Base-by-base conservation (phyloP, 129 eudicot genomes). In the Heracleum sosnowskyi region DNA sequence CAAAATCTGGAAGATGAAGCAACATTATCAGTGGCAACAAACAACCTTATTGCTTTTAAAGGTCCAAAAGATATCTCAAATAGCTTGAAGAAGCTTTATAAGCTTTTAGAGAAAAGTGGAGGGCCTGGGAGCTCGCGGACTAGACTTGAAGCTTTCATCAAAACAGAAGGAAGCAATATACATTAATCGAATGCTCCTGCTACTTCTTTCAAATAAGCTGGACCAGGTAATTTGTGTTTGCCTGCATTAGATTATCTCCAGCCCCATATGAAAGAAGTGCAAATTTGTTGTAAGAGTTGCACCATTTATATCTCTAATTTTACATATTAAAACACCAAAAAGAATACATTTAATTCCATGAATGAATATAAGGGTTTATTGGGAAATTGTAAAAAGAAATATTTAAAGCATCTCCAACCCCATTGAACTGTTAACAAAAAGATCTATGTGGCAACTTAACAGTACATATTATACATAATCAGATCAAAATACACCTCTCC, bases 131-230 rank as follows among this genome's bases (percentile, higher is more conserved):
- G 74, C 45, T 76, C 87, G 80, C 80, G 91, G 85, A 55, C 84
- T 95, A 79, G 97, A 95, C 78, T 75, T 83, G 76, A 95, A 90
- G 88, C 97, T 95, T 81, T 90, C 91, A 42, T 76, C 85, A 74
- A 91, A 91, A 85, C 97, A 91, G 73, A 95, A 84, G 77, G 98
- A 95, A 82, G 86, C 96, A 34, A 87, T 91, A 69, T 95, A 84
- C 82, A 74, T 73, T 26, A 95, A 95, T 81, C 91, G 96, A 41
- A 79, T 85, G 76, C 83, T 95, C 80, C 76, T 95, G 86, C 96
- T 95, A 24, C 98, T 95, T 62, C 98, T 91, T 81, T 88, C 98
- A 35, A 95, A 91, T 85, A 91, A 90, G 87, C 80, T 91, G 86
- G 96, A 90, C 71, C 96, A 95, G 98, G 98, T 95, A 72, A 69